Conservation (phyloP, 306 rosid species). For the Vigna hirtella region DNA sequence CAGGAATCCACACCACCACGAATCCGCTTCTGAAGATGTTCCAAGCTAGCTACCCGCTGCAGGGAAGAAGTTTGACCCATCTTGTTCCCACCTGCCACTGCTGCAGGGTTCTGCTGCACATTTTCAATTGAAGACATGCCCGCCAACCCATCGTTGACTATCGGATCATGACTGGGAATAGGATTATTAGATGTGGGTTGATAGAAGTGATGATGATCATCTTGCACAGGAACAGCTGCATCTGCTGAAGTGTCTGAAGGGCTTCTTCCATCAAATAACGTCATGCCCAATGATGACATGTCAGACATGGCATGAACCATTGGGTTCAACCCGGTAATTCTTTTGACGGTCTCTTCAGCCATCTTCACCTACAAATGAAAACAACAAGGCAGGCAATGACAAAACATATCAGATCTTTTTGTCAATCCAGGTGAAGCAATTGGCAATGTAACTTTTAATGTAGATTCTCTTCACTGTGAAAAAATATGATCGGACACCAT, state of each 20-base stretch:
- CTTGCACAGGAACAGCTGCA: conserved; percentile 79
- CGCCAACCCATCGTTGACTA: conserved; percentile 55
- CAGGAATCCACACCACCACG: conserved; percentile 56
- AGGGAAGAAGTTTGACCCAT: conserved; percentile 64
- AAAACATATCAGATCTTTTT: conserved; percentile 14
- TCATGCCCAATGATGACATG: conserved; percentile 63
- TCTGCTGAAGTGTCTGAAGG: conserved; percentile 79
- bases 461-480: conserved; percentile 1
- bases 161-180: conserved; percentile 50
- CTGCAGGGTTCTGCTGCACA: conserved; percentile 57
- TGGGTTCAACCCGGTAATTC: conserved; percentile 74
- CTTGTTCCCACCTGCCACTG: conserved; percentile 60
- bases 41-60: conserved; percentile 97
- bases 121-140: conserved; percentile 63
- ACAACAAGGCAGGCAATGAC: conserved; percentile 35
- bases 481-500: conserved; percentile 21
- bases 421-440: not conserved
- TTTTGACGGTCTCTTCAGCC: conserved; percentile 89
- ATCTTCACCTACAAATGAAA: conserved; percentile 73
- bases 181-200: conserved; percentile 57
- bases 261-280: conserved; percentile 75
- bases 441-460: not conserved
- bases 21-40: conserved; percentile 89
- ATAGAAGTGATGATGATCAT: conserved; percentile 61
- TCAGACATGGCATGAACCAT: conserved; percentile 67